A percentile compares a stretch with the other conserved stretches of the same genome.
Evolutionary conservation across 768 basidiomycete species (phyloP).

Genomic region (Serendipita vermifera): DNA sequence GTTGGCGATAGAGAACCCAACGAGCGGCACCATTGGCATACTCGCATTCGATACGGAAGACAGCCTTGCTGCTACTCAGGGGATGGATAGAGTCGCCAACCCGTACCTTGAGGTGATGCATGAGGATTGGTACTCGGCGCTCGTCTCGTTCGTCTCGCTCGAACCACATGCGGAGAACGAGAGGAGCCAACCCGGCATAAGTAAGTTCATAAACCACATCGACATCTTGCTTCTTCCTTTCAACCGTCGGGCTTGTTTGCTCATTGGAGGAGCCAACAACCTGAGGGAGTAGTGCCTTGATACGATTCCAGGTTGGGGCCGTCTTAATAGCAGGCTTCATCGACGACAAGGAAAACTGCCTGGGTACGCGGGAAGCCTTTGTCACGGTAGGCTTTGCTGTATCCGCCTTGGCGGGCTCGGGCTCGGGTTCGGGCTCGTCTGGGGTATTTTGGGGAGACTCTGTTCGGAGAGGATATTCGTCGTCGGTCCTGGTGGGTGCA

Average conservation of each 20-base stretch:
- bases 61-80: constrained; percentile 57
- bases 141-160: constrained; percentile 78
- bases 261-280: constrained; percentile 23
- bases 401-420: not conserved
- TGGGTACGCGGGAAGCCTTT: constrained; percentile 12
- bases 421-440: constrained; percentile 12
- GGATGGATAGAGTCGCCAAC: constrained; percentile 80
- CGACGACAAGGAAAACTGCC: constrained; percentile 23
- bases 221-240: constrained; percentile 31
- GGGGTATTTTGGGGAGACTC: too few relatives aligned
- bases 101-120: constrained; percentile 71
- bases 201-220: constrained; percentile 77
- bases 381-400: constrained; percentile 3
- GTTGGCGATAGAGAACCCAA: constrained; percentile 92
- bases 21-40: constrained; percentile 85
- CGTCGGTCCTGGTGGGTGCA: not conserved
- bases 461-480: not conserved
- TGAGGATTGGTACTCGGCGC: constrained; percentile 62
- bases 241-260: not conserved
- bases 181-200: constrained; percentile 59
- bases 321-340: constrained; percentile 15
- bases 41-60: constrained; percentile 89
- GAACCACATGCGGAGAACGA: constrained; percentile 73
- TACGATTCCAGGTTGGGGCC: constrained; percentile 43
- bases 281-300: constrained; percentile 54